Evolutionary conservation across 2,329 filamentous ascomycete species (phyloP), one percentile per base, ranked within the genome.

Genomic region (Colletotrichum navitas): DNA sequence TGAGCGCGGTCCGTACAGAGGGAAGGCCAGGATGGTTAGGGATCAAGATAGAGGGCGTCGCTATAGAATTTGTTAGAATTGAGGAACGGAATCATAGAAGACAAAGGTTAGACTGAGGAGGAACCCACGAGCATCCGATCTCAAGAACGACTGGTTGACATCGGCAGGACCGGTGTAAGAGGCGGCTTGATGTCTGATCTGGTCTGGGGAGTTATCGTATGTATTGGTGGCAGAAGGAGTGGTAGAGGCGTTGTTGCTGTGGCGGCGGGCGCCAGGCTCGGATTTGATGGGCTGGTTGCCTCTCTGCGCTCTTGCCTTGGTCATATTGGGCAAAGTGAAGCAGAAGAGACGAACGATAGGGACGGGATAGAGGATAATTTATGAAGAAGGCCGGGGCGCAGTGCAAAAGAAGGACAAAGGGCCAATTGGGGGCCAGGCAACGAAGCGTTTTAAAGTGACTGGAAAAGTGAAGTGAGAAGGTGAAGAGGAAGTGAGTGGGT

Each of bases 71-170:
- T 41, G 24, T 55, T 16, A 72, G 66, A 61, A 32, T 34, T 29
- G 8, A 7, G 8, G 7, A n/a, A 45, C 43, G 21, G 43, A 4
- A 45, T n/a, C 21, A 45, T 21, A 11, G n/a, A 45, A 41, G 26
- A 21, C 5, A 24, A 26, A 51, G 18, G 26, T 8, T 7, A 7
- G 32, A 21, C 24, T 18, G 11, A 39, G 11, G 7, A 10, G 47
- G 24, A 24, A 81, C 82, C 79, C 71, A 83, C 82, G 82, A 41
- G 82, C 82, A 76, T 83, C 78, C 36, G 82, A 83, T 67, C 82
- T 76, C 24, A 76, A 76, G 29, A 78, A 66, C 2, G 60, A 56
- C 16, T 65, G 65, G 16, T 70, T 72, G 32, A 52, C 34, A 12
- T 72, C 54, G 4, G 39, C 16, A 36, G 69, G 45, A 24, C 36